Evolutionary conservation across 2,329 filamentous ascomycete species (phyloP).

Genomic region (Ampelomyces quisqualis): DNA sequence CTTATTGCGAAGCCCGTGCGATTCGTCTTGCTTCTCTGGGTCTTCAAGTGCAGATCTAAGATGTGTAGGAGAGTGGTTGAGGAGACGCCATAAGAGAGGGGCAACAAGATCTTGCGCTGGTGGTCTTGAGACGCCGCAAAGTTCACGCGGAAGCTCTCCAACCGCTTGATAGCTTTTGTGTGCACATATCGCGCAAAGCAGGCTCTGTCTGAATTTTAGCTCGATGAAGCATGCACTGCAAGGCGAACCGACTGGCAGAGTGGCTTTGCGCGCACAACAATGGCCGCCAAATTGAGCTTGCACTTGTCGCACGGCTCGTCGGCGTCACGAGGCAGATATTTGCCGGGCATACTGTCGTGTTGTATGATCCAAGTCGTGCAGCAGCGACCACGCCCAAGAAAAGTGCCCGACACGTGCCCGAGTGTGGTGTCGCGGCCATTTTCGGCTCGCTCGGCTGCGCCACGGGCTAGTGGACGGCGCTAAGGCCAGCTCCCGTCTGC

Average conservation of each 20-base stretch:
- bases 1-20: slow-evolving; percentile 68
- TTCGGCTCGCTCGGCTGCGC: slow-evolving; percentile 11
- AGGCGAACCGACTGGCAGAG: slow-evolving; percentile 58
- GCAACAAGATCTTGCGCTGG: slow-evolving; percentile 65
- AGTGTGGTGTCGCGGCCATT: slow-evolving; percentile 2
- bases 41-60: slow-evolving; percentile 67
- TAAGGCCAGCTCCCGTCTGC: slow-evolving; percentile 13
- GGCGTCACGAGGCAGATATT: slow-evolving; percentile 16
- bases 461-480: slow-evolving; percentile 15
- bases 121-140: slow-evolving; percentile 45
- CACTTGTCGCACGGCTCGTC: slow-evolving; percentile 58
- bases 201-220: slow-evolving; percentile 49
- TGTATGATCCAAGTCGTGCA: slow-evolving; percentile 7
- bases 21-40: slow-evolving; percentile 64
- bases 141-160: slow-evolving; percentile 63
- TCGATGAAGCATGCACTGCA: background rate
- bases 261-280: slow-evolving; percentile 59
- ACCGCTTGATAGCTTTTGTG: slow-evolving; percentile 77
- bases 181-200: slow-evolving; percentile 80
- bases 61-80: slow-evolving; percentile 77
- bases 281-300: slow-evolving; percentile 50
- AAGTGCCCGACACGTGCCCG: no score
- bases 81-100: slow-evolving; percentile 79
- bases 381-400: background rate
- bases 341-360: slow-evolving; percentile 36